These are phyloP conservation scores for Zygosaccharomyces gambellarensis DNA, from an alignment of 805 yeast genomes.

Conservation along the genomic window DNA sequence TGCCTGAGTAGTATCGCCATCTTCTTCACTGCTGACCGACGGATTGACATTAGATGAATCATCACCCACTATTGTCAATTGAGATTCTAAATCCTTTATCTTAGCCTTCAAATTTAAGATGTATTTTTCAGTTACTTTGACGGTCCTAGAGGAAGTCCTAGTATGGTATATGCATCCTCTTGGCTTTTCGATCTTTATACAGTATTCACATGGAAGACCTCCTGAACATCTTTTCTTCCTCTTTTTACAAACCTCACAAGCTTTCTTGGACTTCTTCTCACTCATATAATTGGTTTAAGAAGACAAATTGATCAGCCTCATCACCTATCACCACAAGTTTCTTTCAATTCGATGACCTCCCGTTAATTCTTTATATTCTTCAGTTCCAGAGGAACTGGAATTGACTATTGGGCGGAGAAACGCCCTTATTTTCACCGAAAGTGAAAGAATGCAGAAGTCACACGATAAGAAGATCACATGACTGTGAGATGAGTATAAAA, in stretches of 20 bases:
- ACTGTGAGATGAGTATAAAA: no score
- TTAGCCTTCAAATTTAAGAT: constrained; percentile 12
- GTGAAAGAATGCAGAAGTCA: no score
- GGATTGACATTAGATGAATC: constrained; percentile 10
- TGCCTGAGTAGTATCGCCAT: background rate
- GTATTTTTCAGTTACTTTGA: constrained; percentile 18
- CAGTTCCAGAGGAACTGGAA: no score
- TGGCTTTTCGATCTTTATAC: constrained; percentile 14
- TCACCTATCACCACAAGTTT: background rate
- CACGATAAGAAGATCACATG: no score
- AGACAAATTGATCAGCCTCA: background rate
- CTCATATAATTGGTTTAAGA: constrained; percentile 2
- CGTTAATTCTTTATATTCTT: background rate
- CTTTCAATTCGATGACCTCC: background rate
- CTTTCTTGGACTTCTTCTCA: constrained; percentile 12
- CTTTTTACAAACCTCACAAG: constrained; percentile 18
- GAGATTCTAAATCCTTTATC: constrained; percentile 12
- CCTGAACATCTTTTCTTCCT: constrained; percentile 20
- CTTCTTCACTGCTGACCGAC: constrained; percentile 7
- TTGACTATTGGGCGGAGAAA: no score
- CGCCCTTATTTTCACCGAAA: no score
- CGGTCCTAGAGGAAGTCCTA: constrained; percentile 11
- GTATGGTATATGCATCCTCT: constrained; percentile 14
- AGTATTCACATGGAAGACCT: constrained; percentile 19
- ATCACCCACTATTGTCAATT: constrained; percentile 5